phyloP scores from a whole-genome alignment of 129 eudicot genomes.

The Mikania micrantha region DNA sequence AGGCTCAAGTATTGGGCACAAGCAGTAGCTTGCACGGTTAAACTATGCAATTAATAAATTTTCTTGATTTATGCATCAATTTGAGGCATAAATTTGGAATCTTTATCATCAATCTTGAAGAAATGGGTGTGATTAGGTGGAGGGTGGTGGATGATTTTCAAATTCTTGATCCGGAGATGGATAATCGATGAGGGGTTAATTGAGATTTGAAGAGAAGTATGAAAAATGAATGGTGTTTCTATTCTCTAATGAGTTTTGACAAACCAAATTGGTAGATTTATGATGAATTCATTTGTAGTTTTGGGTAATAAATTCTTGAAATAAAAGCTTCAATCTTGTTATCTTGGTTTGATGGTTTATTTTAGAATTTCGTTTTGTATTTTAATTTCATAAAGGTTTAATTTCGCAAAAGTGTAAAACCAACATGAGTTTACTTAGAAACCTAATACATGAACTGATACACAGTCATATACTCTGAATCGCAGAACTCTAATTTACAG shows the following conservation, averaged over 20 bases:
- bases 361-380: background rate
- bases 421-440: no score
- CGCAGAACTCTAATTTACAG: no score
- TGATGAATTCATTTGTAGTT: constrained; percentile 27
- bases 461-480: no score
- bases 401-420: no score
- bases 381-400: constrained; percentile 41
- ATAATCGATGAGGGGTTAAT: constrained; percentile 37
- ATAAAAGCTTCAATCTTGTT: constrained; percentile 4
- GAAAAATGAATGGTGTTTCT: constrained; percentile 11
- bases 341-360: background rate
- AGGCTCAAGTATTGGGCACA: constrained; percentile 84
- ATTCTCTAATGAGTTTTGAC: constrained; percentile 25
- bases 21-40: constrained; percentile 76
- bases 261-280: constrained; percentile 23
- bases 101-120: constrained; percentile 1
- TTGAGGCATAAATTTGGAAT: constrained; percentile 3
- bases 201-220: background rate
- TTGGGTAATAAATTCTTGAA: constrained; percentile 19
- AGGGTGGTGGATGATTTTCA: background rate
- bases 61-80: background rate
- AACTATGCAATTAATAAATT: constrained; percentile 46
- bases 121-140: background rate
- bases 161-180: constrained; percentile 43
- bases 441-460: no score